A percentile compares a stretch with the other conserved stretches of the same genome.
phyloP scores from a whole-genome alignment of 345 rosid species.

The Litchi chinensis region DNA sequence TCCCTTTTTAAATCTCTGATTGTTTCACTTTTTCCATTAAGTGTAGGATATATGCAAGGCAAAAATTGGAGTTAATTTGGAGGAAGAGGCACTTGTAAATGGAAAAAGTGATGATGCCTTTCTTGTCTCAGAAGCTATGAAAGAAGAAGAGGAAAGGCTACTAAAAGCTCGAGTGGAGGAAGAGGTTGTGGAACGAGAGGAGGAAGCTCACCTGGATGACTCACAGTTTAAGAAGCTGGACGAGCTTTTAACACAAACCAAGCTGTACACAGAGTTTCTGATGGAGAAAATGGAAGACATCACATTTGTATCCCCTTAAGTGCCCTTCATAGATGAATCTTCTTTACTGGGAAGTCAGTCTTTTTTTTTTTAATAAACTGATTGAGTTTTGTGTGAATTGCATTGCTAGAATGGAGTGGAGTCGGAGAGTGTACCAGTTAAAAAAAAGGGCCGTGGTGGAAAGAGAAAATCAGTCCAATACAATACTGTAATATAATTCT shows the following conservation, averaged over 20 bases:
- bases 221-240: conserved; percentile 67
- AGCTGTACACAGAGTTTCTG: conserved; percentile 77
- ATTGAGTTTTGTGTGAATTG: conserved; percentile 20
- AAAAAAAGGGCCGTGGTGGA: conserved; percentile 61
- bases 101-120: conserved; percentile 57
- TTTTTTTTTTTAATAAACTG: conserved; percentile 20
- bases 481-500: conserved; percentile 51
- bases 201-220: conserved; percentile 50
- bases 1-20: not conserved
- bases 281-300: conserved; percentile 91
- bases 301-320: conserved; percentile 47
- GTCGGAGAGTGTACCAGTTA: conserved; percentile 41
- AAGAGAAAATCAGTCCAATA: conserved; percentile 74
- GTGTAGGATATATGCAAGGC: conserved; percentile 45
- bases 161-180: conserved; percentile 48
- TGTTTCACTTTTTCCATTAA: not conserved
- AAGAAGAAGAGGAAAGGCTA: conserved; percentile 70
- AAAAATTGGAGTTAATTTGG: conserved; percentile 24
- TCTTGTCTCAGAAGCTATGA: conserved; percentile 55
- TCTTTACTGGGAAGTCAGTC: conserved; percentile 10
- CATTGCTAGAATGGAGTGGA: conserved; percentile 59
- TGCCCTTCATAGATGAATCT: conserved; percentile 4
- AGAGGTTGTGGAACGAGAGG: conserved; percentile 37
- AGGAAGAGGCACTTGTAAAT: conserved; percentile 40
- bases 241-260: conserved; percentile 85